Conservation (phyloP, 2,329 filamentous ascomycete genomes). For the Ciborinia camelliae region DNA sequence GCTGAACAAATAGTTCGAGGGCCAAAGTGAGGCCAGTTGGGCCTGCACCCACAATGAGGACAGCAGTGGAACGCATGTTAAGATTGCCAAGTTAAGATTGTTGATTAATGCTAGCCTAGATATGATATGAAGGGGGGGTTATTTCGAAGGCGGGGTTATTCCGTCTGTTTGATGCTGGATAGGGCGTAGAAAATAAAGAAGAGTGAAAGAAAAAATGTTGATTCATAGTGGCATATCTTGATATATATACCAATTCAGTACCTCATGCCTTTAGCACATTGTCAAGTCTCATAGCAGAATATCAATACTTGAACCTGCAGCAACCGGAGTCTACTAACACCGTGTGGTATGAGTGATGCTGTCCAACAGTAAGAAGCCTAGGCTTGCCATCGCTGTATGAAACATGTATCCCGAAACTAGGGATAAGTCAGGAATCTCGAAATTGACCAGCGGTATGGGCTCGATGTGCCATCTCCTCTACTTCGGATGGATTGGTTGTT, state of each 20-base stretch:
- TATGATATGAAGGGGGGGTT: neutral
- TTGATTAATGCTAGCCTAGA: neutral
- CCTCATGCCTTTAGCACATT: neutral
- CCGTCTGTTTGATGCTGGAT: neutral
- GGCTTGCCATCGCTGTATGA: neutral
- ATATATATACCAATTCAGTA: neutral
- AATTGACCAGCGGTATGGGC: neutral
- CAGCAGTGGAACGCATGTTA: constrained; percentile 28
- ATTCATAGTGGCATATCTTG: neutral
- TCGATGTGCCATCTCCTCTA: neutral
- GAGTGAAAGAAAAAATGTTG: neutral
- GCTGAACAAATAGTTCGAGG: constrained; percentile 39
- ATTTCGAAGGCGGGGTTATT: neutral
- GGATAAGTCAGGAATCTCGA: neutral
- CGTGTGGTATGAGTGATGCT: neutral
- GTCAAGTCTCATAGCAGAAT: too few species aligned
- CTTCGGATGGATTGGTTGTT: neutral
- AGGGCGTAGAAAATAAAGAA: neutral
- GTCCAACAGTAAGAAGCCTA: neutral
- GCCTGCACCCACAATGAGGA: constrained; percentile 47
- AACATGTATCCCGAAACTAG: neutral
- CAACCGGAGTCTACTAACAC: neutral
- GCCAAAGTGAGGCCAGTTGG: constrained; percentile 45
- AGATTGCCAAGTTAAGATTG: neutral
- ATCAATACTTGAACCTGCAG: too few species aligned